Percentiles rank a stretch among this genome's conserved stretches.
phyloP scores from a whole-genome alignment of 2,329 filamentous ascomycete genomes.

The Pestalotiopsis sp. region DNA sequence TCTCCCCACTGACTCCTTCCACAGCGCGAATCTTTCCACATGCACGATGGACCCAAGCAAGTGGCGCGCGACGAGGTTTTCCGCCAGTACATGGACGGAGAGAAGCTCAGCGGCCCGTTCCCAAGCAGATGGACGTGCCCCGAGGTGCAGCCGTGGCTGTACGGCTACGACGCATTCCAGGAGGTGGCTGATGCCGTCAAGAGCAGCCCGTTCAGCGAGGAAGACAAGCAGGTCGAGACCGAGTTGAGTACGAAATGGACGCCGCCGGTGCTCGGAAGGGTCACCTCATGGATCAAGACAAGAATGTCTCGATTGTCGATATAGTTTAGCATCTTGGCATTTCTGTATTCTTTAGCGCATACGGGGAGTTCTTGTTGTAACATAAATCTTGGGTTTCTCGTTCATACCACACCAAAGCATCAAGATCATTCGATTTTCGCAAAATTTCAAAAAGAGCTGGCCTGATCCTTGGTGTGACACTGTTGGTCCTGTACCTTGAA shows the following conservation, averaged over 20 bases:
- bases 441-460: too few species aligned
- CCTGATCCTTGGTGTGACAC: too few species aligned
- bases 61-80: slow-evolving; percentile 60
- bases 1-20: background rate
- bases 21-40: slow-evolving; percentile 54
- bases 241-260: background rate
- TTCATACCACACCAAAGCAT: too few species aligned
- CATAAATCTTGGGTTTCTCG: background rate
- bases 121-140: slow-evolving; percentile 68
- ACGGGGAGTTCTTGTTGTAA: slow-evolving; percentile 2
- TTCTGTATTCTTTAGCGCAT: background rate
- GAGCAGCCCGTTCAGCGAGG: slow-evolving; percentile 21
- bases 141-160: slow-evolving; percentile 65
- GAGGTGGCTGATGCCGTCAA: slow-evolving; percentile 48
- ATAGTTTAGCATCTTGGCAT: background rate
- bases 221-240: background rate
- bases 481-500: too few species aligned
- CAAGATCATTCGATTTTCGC: too few species aligned
- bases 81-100: slow-evolving; percentile 53
- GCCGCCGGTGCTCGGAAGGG: background rate
- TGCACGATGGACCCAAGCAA: slow-evolving; percentile 59
- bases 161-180: slow-evolving; percentile 63
- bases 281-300: slow-evolving; percentile 10
- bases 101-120: slow-evolving; percentile 54
- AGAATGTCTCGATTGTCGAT: background rate